Conservation (phyloP, 441 rosid species). For the Erysimum pusillum region DNA sequence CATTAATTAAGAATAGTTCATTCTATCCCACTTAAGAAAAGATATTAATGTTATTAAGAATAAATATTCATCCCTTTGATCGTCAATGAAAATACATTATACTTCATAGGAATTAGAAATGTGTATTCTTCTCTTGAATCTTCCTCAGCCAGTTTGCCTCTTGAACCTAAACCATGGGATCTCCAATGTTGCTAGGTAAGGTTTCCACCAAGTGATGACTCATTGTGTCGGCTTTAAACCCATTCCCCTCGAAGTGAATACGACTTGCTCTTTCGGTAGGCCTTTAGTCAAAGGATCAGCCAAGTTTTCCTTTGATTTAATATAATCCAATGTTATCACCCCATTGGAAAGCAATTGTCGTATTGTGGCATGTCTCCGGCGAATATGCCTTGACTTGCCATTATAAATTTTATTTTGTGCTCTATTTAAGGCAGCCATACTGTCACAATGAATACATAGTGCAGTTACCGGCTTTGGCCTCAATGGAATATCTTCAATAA, state of each 20-base stretch:
- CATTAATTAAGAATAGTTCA: conserved; percentile 6
- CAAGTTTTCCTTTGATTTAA: conserved; percentile 53
- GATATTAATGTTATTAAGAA: conserved; percentile 22
- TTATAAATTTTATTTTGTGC: not conserved
- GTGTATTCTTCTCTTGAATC: conserved; percentile 46
- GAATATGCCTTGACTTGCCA: conserved; percentile 12
- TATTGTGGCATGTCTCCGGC: not conserved
- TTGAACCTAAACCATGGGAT: conserved; percentile 50
- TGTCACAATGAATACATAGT: not conserved
- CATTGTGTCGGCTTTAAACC: conserved; percentile 21
- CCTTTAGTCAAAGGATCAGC: conserved; percentile 41
- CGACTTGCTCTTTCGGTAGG: conserved; percentile 16
- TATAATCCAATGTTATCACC: not conserved
- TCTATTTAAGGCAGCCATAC: not conserved
- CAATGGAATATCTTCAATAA: conserved; percentile 1
- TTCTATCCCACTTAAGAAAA: not conserved
- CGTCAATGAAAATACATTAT: not conserved
- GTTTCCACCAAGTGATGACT: conserved; percentile 56
- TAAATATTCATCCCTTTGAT: conserved; percentile 11
- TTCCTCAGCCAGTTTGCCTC: conserved; percentile 58
- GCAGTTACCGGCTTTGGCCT: not conserved
- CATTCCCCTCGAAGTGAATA: conserved; percentile 27
- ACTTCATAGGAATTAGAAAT: not conserved
- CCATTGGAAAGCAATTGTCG: not conserved
- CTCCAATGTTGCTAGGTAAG: conserved; percentile 57